These are phyloP conservation scores for Forsythia viridissima DNA, from an alignment of 257 asterid genomes.

Conservation along the genomic window DNA sequence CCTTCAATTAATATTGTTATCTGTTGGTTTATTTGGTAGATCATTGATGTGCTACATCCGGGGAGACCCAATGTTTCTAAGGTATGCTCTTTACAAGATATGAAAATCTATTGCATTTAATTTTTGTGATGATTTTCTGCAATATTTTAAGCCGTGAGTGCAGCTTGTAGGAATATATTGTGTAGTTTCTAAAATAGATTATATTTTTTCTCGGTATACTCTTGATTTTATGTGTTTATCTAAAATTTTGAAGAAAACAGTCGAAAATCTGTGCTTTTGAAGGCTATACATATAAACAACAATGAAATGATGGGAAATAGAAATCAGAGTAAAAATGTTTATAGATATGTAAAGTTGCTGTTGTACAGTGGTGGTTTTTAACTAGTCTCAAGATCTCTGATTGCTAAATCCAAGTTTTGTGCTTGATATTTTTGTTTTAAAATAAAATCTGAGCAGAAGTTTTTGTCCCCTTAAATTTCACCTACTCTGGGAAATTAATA, in stretches of 20 bases:
- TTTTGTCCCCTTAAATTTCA: neutral
- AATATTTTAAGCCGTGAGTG: neutral
- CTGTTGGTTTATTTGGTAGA: constrained; percentile 31
- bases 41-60: constrained; percentile 88
- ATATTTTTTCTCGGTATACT: too few species aligned
- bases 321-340: too few species aligned
- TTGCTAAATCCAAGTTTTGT: neutral
- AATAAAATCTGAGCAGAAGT: neutral
- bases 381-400: neutral
- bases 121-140: neutral
- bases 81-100: constrained; percentile 35
- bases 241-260: too few species aligned
- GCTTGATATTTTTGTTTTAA: neutral
- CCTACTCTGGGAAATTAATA: neutral
- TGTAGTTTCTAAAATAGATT: neutral
- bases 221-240: neutral
- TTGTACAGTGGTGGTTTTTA: neutral
- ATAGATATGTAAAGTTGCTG: neutral
- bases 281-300: too few species aligned
- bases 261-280: too few species aligned
- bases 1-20: neutral
- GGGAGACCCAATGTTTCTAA: constrained; percentile 88
- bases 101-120: neutral
- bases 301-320: neutral
- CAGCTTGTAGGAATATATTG: neutral